These are phyloP conservation scores for Ophiostoma triangulosporum DNA, from an alignment of 2,329 filamentous ascomycete genomes.

Conservation along the genomic window DNA sequence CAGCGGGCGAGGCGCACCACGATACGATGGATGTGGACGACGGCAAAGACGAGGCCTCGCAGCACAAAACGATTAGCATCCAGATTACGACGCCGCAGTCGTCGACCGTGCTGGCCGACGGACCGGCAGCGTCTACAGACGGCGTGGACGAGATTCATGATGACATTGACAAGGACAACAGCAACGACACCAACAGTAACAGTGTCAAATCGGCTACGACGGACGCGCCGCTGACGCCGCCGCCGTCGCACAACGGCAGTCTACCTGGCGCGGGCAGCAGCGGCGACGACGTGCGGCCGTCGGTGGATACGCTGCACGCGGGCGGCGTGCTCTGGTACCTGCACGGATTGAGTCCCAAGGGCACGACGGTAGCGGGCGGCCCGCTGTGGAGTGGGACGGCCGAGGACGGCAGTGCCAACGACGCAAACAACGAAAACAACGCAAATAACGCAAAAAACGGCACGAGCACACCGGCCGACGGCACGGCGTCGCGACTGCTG, in stretches of 20 bases:
- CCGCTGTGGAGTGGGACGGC: background rate
- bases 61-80: constrained; percentile 19
- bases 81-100: constrained; percentile 30
- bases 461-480: background rate
- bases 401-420: background rate
- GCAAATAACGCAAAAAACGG: too few species aligned
- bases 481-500: constrained; percentile 32
- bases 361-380: constrained; percentile 49
- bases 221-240: constrained; percentile 46
- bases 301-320: constrained; percentile 43
- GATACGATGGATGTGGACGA: constrained; percentile 17
- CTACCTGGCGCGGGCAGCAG: constrained; percentile 10
- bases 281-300: constrained; percentile 20
- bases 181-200: constrained; percentile 24
- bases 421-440: too few species aligned
- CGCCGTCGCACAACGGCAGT: constrained; percentile 46
- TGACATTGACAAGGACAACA: background rate
- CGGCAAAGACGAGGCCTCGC: constrained; percentile 10
- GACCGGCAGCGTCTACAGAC: background rate
- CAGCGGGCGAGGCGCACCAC: constrained; percentile 15
- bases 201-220: constrained; percentile 16
- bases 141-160: background rate
- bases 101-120: constrained; percentile 12
- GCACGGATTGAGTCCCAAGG: constrained; percentile 61
- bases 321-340: constrained; percentile 87